Evolutionary conservation across 1,284 basidiomycete species (phyloP).

Genomic region (Apiotrichum brassicae): DNA sequence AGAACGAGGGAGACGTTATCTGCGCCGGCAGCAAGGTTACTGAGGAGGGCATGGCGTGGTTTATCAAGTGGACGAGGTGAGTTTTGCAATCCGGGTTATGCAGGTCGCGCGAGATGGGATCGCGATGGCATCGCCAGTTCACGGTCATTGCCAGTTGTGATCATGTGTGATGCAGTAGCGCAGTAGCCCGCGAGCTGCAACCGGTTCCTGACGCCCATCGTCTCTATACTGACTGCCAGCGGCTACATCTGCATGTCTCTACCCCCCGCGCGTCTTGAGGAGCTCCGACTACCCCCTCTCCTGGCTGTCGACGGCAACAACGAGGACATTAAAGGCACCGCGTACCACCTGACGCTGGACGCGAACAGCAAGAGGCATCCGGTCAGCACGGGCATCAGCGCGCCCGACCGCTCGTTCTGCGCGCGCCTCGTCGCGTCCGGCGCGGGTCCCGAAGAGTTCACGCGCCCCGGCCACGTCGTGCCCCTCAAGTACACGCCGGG

Average conservation of each 20-base stretch:
- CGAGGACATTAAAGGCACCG: slow-evolving; percentile 84
- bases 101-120: too few species aligned
- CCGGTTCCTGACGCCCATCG: too few species aligned
- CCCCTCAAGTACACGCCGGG: slow-evolving; percentile 81
- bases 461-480: slow-evolving; percentile 90
- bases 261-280: slow-evolving; percentile 65
- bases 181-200: too few species aligned
- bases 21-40: slow-evolving; percentile 74
- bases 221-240: slow-evolving; percentile 48
- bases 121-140: too few species aligned
- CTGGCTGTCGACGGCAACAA: slow-evolving; percentile 62
- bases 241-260: slow-evolving; percentile 93
- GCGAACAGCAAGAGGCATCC: slow-evolving; percentile 54
- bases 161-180: too few species aligned
- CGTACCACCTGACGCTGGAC: slow-evolving; percentile 95
- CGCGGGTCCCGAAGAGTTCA: slow-evolving; percentile 67
- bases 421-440: slow-evolving; percentile 67
- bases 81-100: too few species aligned
- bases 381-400: slow-evolving; percentile 86
- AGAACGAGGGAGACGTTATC: slow-evolving; percentile 93
- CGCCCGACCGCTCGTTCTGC: slow-evolving; percentile 86
- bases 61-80: slow-evolving; percentile 91
- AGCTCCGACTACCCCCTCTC: slow-evolving; percentile 91
- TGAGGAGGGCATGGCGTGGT: slow-evolving; percentile 98
- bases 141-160: too few species aligned